phyloP scores from a whole-genome alignment of 2,329 filamentous ascomycete species.

The Tolypocladium album region DNA sequence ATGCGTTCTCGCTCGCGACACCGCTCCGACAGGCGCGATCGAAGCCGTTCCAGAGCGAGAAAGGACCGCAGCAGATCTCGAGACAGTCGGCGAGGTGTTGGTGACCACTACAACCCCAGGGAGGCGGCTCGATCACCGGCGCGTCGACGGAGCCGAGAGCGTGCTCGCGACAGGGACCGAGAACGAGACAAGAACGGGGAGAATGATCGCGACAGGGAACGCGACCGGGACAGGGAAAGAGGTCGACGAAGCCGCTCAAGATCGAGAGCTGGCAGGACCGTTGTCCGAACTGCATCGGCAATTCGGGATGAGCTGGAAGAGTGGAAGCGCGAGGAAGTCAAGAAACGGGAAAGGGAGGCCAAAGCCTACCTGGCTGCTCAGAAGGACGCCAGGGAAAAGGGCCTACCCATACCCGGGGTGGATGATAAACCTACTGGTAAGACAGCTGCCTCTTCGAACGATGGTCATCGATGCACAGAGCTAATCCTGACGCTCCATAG shows the following conservation, averaged over 20 bases:
- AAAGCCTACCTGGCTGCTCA: conserved; percentile 54
- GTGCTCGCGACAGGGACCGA: conserved; percentile 10
- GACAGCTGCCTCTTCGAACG: conserved; percentile 11
- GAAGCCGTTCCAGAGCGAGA: conserved; percentile 18
- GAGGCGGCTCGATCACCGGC: conserved; percentile 9
- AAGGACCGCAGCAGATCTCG: conserved; percentile 11
- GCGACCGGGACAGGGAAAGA: conserved; percentile 10
- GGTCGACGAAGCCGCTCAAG: conserved; percentile 34
- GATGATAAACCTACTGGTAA: conserved; percentile 29
- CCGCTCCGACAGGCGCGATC: conserved; percentile 16
- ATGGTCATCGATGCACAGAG: background rate
- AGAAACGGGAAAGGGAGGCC: conserved; percentile 51
- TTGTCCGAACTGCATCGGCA: conserved; percentile 24
- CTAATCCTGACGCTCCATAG: conserved; percentile 14
- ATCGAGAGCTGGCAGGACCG: conserved; percentile 24
- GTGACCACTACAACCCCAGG: conserved; percentile 11
- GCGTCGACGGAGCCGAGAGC: conserved; percentile 16
- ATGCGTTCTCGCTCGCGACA: conserved; percentile 17
- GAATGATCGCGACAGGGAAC: conserved; percentile 12
- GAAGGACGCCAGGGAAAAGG: conserved; percentile 49
- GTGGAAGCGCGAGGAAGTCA: conserved; percentile 51
- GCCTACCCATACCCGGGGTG: conserved; percentile 46
- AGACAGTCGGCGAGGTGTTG: conserved; percentile 9
- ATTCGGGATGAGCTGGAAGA: conserved; percentile 40
- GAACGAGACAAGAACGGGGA: conserved; percentile 13